These are phyloP conservation scores for Paramyrothecium sp. DNA, from an alignment of 2,329 filamentous ascomycete species.

Conservation along the genomic window DNA sequence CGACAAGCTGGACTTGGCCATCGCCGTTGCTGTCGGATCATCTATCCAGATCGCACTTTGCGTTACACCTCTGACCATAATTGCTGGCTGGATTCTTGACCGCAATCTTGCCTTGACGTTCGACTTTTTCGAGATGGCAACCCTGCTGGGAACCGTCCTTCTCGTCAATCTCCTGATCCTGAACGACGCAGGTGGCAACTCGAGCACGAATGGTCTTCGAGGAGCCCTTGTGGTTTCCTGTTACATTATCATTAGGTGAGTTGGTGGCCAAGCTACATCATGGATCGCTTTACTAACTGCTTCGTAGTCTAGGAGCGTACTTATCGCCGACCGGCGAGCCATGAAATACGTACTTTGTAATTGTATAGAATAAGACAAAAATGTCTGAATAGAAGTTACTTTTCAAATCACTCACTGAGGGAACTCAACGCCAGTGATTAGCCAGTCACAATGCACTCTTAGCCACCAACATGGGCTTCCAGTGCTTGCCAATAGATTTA, in stretches of 20 bases:
- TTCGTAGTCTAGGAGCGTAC: slow-evolving; percentile 7
- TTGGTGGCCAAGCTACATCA: background rate
- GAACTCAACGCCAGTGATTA: too few relatives aligned
- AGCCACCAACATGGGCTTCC: too few relatives aligned
- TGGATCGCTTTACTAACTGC: background rate
- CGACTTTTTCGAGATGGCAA: slow-evolving; percentile 72
- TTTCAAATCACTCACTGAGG: too few relatives aligned
- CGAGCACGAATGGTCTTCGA: slow-evolving; percentile 46
- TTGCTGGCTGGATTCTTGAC: slow-evolving; percentile 57
- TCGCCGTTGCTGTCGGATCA: slow-evolving; percentile 59
- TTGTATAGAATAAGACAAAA: background rate
- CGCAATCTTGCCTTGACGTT: slow-evolving; percentile 66
- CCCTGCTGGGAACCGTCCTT: slow-evolving; percentile 67
- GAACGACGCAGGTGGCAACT: slow-evolving; percentile 68
- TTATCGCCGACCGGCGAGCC: background rate
- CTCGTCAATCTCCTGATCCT: slow-evolving; percentile 76
- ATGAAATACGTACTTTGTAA: background rate
- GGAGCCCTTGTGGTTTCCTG: slow-evolving; percentile 56
- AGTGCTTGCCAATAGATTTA: too few relatives aligned
- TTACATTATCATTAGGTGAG: slow-evolving; percentile 49
- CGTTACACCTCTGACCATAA: slow-evolving; percentile 58
- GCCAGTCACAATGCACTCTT: too few relatives aligned
- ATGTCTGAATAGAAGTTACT: background rate
- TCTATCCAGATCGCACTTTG: slow-evolving; percentile 63
- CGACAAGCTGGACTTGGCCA: slow-evolving; percentile 62